These are phyloP conservation scores for Rhipidocladum racemiflorum DNA, from an alignment of 176 grass and related monocot species.

Conservation along the genomic window DNA sequence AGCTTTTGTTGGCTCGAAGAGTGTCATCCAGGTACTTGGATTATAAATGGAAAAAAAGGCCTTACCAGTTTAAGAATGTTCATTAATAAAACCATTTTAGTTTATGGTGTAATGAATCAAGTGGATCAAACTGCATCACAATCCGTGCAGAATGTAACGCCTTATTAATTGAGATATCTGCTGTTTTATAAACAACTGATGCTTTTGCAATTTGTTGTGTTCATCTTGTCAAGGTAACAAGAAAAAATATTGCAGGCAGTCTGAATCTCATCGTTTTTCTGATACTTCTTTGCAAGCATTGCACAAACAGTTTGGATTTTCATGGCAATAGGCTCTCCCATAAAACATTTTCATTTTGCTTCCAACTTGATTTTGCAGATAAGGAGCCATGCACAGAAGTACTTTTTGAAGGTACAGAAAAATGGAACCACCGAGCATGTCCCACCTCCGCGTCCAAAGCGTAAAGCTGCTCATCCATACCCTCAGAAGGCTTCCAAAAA, in stretches of 20 bases:
- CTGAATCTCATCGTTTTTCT: not conserved
- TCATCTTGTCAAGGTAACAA: not conserved
- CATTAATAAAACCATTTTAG: not conserved
- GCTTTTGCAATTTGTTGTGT: not conserved
- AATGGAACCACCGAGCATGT: slow-evolving; percentile 92
- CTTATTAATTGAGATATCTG: not conserved
- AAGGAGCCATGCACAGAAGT: slow-evolving; percentile 97
- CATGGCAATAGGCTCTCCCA: not conserved
- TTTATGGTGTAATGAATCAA: not conserved
- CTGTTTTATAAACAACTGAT: not conserved
- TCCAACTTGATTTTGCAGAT: slow-evolving; percentile 52
- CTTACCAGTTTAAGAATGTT: not conserved
- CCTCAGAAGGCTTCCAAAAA: slow-evolving; percentile 97
- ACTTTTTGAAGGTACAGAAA: slow-evolving; percentile 99
- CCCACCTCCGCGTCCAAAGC: slow-evolving; percentile 92
- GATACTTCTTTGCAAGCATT: not conserved
- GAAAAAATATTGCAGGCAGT: not conserved
- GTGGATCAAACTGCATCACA: slow-evolving; percentile 9
- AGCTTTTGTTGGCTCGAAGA: slow-evolving; percentile 95
- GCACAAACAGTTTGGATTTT: not conserved
- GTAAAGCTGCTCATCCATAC: slow-evolving; percentile 97
- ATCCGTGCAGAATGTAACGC: not conserved
- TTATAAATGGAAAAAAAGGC: not conserved
- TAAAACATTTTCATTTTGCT: slow-evolving; percentile 14
- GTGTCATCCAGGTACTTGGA: slow-evolving; percentile 76